A percentile compares a stretch with the other conserved stretches of the same genome.
Evolutionary conservation across 805 yeast genomes (phyloP).

Genomic region (Candida nemodendra): DNA sequence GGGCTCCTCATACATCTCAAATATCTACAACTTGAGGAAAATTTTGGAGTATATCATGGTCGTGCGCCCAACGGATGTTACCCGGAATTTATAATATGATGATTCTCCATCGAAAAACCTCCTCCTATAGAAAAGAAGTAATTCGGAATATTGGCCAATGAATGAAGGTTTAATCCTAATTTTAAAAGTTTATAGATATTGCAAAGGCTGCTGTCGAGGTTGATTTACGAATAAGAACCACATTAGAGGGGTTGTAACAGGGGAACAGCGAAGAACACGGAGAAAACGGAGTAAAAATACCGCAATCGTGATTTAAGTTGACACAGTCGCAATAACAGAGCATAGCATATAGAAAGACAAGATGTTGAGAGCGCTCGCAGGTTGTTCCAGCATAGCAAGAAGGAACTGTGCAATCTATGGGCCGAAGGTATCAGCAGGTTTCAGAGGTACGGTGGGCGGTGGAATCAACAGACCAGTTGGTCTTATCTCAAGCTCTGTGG

Average conservation of each 20-base stretch:
- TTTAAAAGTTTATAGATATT: neutral
- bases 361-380: neutral
- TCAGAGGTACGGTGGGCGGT: neutral
- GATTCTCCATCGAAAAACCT: neutral
- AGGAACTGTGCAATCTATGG: neutral
- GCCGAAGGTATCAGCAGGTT: neutral
- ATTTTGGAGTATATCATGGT: too few species aligned
- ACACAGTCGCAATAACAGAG: neutral
- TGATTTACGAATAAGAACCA: too few species aligned
- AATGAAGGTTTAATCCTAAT: conserved; percentile 1
- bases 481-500: conserved; percentile 7
- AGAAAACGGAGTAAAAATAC: too few species aligned
- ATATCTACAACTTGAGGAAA: too few species aligned
- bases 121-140: conserved; percentile 4
- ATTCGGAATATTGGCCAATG: conserved; percentile 2
- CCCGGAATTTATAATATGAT: neutral
- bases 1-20: too few species aligned
- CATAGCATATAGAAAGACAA: neutral
- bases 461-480: conserved; percentile 4
- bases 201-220: conserved; percentile 1
- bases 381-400: neutral
- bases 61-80: neutral
- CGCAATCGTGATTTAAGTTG: neutral
- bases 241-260: too few species aligned
- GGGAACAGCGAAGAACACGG: too few species aligned